Base-by-base conservation (phyloP, 495 filamentous ascomycete genomes). In the Talaromyces ruber region DNA sequence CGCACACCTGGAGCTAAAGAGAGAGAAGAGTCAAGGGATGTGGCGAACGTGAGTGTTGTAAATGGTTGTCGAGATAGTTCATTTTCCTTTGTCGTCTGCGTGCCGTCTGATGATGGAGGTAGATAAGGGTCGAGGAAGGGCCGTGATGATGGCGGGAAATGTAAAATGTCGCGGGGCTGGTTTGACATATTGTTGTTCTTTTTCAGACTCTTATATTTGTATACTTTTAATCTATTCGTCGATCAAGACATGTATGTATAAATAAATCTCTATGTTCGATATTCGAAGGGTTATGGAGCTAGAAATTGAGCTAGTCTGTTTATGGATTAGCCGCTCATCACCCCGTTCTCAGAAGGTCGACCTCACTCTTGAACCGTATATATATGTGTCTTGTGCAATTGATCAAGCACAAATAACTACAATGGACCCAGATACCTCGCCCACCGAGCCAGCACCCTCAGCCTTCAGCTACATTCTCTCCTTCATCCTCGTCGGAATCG, bases 41-140 rank as follows among this genome's bases (percentile, higher is more conserved):
- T 85, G 45, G 93, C 93, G 72, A 89, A 98, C 58, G 93, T 96
- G 59, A 98, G 79, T n/a, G 93, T 98, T n/a, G 73, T 74, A 64
- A 67, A 87, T 66, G 71, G 79, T 64, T 67, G 72, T 64, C 67
- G 72, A 69, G 68, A 65, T 52, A 37, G 61, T 24, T 34, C 58
- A 60, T 14, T 62, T 60, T 8, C 25, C 11, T 43, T 18, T 25
- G 12, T 5, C 0, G 21, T 9, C 6, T 59, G 6, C 24, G 45
- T 28, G 37, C 5, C 8, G 2, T 43, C 14, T 18, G 39, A 34
- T 8, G 18, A 9, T 39, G 70, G 66, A 18, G 76, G 79, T 4
- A 82, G 70, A 52, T 80, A 77, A 43, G 77, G 70, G 28, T 80
- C 74, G 62, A 82, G 65, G 62, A 81, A 80, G 1, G 59, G 45